These are phyloP conservation scores for Amylostereum chailletii DNA, from an alignment of 1,284 basidiomycete genomes.

Conservation along the genomic window DNA sequence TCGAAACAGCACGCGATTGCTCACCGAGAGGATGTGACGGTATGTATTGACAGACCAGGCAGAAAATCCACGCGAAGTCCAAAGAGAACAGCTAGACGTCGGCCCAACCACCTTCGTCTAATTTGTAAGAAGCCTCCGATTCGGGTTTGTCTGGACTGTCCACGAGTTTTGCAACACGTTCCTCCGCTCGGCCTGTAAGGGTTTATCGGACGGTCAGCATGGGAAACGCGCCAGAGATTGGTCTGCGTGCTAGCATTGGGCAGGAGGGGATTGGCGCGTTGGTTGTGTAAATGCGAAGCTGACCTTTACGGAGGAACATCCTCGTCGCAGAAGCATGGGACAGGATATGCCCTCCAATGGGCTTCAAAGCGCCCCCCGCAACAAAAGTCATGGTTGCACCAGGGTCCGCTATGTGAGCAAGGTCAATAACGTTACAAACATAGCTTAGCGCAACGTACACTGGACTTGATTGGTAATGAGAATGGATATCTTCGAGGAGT, in stretches of 20 bases:
- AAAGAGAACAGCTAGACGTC: conserved; percentile 37
- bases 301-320: conserved; percentile 83
- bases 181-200: conserved; percentile 74
- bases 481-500: conserved; percentile 57
- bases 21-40: no score
- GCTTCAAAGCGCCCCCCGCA: conserved; percentile 79
- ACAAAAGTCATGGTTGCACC: conserved; percentile 94
- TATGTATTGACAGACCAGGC: no score
- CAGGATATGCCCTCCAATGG: conserved; percentile 81
- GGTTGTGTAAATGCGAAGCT: conserved; percentile 5
- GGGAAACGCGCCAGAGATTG: no score
- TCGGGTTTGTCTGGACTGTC: conserved; percentile 90
- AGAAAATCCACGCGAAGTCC: neutral
- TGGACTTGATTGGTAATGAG: conserved; percentile 91
- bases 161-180: conserved; percentile 91
- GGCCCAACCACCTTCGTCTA: conserved; percentile 81
- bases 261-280: neutral
- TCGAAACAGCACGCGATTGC: no score
- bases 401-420: conserved; percentile 61
- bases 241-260: no score
- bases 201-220: no score
- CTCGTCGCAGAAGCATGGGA: conserved; percentile 83
- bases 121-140: conserved; percentile 86
- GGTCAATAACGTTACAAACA: conserved; percentile 2
- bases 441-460: conserved; percentile 35